A percentile compares a stretch with the other conserved stretches of the same genome.
phyloP scores from a whole-genome alignment of 331 rosid genomes.

The Phaseolus coccineus region DNA sequence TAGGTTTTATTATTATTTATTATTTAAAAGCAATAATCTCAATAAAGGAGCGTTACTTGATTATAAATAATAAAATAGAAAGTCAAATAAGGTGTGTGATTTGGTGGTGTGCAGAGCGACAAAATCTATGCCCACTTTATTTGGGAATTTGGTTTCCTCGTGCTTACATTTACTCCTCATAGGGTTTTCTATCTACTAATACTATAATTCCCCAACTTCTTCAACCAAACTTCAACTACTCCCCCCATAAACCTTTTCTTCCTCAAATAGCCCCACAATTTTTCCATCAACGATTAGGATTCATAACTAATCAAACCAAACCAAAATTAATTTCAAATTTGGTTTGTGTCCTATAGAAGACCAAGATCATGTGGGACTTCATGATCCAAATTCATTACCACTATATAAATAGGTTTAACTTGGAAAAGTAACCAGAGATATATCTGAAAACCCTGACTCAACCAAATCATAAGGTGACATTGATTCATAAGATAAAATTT shows the following conservation, averaged over 20 bases:
- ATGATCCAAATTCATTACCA: too few species aligned
- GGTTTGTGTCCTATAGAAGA: neutral
- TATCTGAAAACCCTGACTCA: too few species aligned
- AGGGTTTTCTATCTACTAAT: neutral
- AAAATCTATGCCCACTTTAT: neutral
- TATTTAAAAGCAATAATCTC: too few species aligned
- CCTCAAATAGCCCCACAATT: neutral
- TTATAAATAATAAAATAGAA: neutral
- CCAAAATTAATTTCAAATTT: neutral
- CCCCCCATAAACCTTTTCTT: neutral
- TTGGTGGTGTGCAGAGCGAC: neutral
- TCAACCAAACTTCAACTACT: neutral
- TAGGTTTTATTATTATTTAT: too few species aligned
- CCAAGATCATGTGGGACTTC: too few species aligned
- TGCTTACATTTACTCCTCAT: neutral
- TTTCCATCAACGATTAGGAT: neutral
- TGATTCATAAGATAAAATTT: too few species aligned
- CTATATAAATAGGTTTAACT: too few species aligned
- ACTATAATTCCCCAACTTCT: neutral
- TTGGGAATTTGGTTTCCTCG: neutral
- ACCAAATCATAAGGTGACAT: too few species aligned
- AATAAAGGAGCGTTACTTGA: too few species aligned
- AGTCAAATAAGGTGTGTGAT: conserved; percentile 7
- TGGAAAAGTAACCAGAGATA: too few species aligned
- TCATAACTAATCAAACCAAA: neutral